Conservation (phyloP, 345 rosid genomes). For the Viola odorata region DNA sequence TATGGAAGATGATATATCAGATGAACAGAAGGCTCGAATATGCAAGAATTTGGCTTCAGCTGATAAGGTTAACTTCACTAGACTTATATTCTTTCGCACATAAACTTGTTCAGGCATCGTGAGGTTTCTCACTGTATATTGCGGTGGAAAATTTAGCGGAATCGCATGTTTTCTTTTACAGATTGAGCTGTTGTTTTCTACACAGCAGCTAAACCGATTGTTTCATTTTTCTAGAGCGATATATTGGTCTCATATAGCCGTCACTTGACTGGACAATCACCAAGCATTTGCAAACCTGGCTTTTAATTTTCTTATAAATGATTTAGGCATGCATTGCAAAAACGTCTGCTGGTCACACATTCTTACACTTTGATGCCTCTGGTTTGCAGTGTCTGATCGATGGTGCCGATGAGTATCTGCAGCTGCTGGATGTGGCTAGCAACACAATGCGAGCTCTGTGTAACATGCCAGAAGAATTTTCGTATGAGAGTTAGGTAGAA, state of each 20-base stretch:
- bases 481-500: constrained; percentile 29
- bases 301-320: background rate
- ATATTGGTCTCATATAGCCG: background rate
- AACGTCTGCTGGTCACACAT: background rate
- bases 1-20: constrained; percentile 62
- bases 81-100: background rate
- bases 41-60: constrained; percentile 69
- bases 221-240: background rate
- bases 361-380: constrained; percentile 4
- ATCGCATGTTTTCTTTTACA: background rate
- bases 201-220: background rate
- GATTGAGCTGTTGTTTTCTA: background rate
- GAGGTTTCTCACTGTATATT: background rate
- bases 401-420: constrained; percentile 95
- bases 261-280: background rate
- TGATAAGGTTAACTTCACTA: constrained; percentile 56
- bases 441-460: constrained; percentile 54
- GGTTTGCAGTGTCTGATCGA: constrained; percentile 72
- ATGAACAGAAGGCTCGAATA: constrained; percentile 89
- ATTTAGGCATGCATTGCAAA: background rate
- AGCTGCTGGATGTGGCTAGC: constrained; percentile 79
- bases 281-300: background rate
- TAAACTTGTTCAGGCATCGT: background rate
- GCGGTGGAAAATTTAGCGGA: background rate
- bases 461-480: constrained; percentile 70